phyloP scores from a whole-genome alignment of 2,329 filamentous ascomycete species.

The Teratosphaeria zuluensis region DNA sequence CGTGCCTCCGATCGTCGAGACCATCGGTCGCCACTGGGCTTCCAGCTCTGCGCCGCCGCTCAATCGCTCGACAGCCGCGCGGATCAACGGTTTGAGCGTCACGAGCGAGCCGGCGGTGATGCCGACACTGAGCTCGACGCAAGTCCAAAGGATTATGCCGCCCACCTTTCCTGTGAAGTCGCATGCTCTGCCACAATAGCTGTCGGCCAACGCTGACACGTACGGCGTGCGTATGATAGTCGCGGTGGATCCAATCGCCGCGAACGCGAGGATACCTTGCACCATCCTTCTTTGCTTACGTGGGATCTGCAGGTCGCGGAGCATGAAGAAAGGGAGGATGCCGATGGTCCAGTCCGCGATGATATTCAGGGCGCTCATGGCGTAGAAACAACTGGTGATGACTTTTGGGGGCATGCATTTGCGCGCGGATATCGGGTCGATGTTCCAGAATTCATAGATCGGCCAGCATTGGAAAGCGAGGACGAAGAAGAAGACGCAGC shows the following conservation, averaged over 20 bases:
- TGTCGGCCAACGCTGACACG: neutral
- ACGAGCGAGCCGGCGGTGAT: neutral
- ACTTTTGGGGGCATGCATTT: neutral
- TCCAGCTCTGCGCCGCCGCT: neutral
- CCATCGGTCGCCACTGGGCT: neutral
- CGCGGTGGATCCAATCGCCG: neutral
- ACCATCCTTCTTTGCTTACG: neutral
- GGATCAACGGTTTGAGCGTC: neutral
- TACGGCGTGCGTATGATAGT: neutral
- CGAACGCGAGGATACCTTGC: neutral
- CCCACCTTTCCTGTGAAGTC: neutral
- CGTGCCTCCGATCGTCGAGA: neutral
- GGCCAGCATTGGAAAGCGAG: neutral
- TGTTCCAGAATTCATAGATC: neutral
- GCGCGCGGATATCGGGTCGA: neutral
- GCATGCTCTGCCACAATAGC: neutral
- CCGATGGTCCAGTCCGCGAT: neutral
- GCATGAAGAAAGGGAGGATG: neutral
- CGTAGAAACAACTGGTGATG: neutral
- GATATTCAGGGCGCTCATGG: neutral
- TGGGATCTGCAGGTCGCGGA: neutral
- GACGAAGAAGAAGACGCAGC: neutral
- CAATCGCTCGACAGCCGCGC: neutral
- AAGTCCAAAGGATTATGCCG: neutral
- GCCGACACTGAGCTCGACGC: neutral